phyloP scores from a whole-genome alignment of 768 basidiomycete species.

The Ramaria sp. region DNA sequence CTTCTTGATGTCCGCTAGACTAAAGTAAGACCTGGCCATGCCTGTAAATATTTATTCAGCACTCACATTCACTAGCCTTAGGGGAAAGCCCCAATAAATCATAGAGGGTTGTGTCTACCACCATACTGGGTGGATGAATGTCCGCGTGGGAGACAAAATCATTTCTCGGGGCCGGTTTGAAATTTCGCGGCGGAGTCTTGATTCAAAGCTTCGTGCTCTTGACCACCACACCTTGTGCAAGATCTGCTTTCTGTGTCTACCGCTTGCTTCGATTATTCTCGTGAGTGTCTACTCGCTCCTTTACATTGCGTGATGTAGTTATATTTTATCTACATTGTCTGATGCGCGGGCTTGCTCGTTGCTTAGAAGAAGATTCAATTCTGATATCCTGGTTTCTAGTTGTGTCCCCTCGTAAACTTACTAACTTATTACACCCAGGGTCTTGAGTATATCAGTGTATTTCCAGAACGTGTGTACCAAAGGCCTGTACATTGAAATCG shows the following conservation, averaged over 20 bases:
- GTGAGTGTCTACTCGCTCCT: conserved; percentile 1
- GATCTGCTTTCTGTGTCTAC: too few relatives aligned
- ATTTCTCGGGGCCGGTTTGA: not conserved
- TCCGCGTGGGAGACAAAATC: not conserved
- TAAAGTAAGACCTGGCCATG: not conserved
- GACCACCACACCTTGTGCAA: not conserved
- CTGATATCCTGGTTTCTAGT: conserved; percentile 7
- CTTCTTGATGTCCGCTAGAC: conserved; percentile 77
- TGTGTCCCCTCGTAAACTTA: not conserved
- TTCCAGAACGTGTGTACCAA: too few relatives aligned
- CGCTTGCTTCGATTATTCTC: not conserved
- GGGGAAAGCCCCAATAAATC: conserved; percentile 70
- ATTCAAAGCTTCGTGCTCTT: not conserved
- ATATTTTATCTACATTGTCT: conserved; percentile 86
- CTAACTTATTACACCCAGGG: not conserved
- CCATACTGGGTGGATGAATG: conserved; percentile 16
- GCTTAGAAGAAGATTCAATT: conserved; percentile 34
- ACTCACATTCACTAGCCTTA: conserved; percentile 60
- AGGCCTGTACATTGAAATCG: not conserved
- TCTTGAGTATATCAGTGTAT: not conserved
- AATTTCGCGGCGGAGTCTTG: not conserved
- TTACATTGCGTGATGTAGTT: conserved; percentile 38
- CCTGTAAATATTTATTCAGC: not conserved
- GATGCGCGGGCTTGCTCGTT: conserved; percentile 37
- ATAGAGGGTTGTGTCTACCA: conserved; percentile 44